A percentile compares a stretch with the other conserved stretches of the same genome.
Evolutionary conservation across 768 basidiomycete species (phyloP).

Genomic region (Leccinum olivaceopallidum): DNA sequence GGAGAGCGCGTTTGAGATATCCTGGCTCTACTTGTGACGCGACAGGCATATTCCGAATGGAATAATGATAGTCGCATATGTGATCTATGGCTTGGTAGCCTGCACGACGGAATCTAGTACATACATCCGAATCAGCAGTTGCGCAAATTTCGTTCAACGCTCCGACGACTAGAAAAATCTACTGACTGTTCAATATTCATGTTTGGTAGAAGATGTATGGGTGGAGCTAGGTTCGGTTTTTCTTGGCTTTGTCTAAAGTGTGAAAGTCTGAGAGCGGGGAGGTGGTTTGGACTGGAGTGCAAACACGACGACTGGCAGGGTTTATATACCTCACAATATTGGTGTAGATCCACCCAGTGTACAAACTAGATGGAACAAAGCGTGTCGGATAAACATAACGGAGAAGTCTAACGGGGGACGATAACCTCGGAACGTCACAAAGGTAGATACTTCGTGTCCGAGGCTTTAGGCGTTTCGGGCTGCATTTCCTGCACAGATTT

Average conservation of each 20-base stretch:
- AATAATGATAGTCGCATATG: conserved; percentile 85
- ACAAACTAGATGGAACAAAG: not conserved
- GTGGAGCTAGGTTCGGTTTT: not conserved
- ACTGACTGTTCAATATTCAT: conserved; percentile 17
- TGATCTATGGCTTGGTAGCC: conserved; percentile 85
- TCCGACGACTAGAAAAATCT: not conserved
- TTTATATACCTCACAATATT: not conserved
- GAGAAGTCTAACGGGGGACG: not conserved
- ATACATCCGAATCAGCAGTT: not conserved
- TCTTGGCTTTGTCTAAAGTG: not conserved
- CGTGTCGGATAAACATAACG: not conserved
- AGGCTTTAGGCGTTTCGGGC: not conserved
- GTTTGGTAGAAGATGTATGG: not conserved
- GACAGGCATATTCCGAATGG: conserved; percentile 63
- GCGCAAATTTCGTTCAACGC: not conserved
- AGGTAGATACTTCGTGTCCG: not conserved
- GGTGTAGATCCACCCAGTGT: not conserved
- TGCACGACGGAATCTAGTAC: conserved; percentile 72
- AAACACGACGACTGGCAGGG: not conserved
- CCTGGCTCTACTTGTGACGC: conserved; percentile 78
- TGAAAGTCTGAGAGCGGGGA: not conserved
- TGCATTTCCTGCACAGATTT: not conserved
- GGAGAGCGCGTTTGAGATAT: conserved; percentile 68
- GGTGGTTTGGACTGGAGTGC: not conserved
- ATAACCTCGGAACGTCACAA: not conserved